phyloP scores from a whole-genome alignment of 352 stramenopile species.

The Pythium periplocum region DNA sequence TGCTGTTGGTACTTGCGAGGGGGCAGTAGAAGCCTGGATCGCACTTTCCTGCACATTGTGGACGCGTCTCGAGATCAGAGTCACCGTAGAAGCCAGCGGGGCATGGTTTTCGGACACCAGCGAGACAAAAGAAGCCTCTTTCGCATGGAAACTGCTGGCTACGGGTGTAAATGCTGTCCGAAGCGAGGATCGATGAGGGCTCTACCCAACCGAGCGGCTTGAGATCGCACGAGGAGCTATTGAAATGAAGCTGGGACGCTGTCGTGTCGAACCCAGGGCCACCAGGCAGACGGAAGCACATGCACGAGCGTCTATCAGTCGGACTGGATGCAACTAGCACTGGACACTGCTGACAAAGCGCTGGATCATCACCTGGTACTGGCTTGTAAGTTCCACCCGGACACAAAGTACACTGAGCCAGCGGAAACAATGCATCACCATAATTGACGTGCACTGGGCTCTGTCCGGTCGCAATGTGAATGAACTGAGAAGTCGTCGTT shows the following conservation, averaged over 20 bases:
- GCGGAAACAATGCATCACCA: constrained; percentile 43
- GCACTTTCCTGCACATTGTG: constrained; percentile 38
- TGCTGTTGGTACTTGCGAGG: constrained; percentile 46
- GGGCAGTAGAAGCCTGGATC: constrained; percentile 56
- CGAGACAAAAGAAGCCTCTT: constrained; percentile 47
- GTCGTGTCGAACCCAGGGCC: constrained; percentile 29
- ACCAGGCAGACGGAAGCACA: constrained; percentile 53
- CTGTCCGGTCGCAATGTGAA: constrained; percentile 34
- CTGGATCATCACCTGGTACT: constrained; percentile 28
- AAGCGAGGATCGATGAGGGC: constrained; percentile 7
- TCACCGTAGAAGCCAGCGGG: constrained; percentile 43
- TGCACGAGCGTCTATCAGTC: constrained; percentile 45
- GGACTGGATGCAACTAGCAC: constrained; percentile 33
- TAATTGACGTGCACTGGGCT: constrained; percentile 55
- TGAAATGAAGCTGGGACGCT: constrained; percentile 33
- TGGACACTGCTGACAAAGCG: constrained; percentile 50
- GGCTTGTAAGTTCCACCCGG: constrained; percentile 71
- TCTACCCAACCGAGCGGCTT: constrained; percentile 7
- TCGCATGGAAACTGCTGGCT: constrained; percentile 52
- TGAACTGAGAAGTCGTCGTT: constrained; percentile 22
- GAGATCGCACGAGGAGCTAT: constrained; percentile 24
- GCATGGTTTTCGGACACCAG: constrained; percentile 46
- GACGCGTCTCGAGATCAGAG: constrained; percentile 21
- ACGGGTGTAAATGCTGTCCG: constrained; percentile 35
- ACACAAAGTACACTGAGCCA: constrained; percentile 53